These are phyloP conservation scores for Termitomyces sp. DNA, from an alignment of 1,284 basidiomycete species.

Conservation along the genomic window DNA sequence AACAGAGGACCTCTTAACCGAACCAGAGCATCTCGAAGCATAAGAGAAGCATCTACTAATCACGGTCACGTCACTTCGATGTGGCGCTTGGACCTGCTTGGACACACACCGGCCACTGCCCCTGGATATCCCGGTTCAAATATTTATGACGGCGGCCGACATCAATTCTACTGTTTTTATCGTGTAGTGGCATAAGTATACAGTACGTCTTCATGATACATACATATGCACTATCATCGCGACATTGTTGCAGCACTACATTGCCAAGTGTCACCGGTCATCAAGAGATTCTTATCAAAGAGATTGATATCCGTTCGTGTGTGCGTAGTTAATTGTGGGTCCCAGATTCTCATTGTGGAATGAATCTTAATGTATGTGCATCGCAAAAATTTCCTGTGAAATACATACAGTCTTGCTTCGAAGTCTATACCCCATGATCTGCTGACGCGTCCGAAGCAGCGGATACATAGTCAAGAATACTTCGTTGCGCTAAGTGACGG, in stretches of 20 bases:
- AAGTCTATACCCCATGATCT: not conserved
- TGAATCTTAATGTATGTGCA: not conserved
- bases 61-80: not conserved
- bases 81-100: constrained; percentile 4
- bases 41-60: not conserved
- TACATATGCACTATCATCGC: too few relatives aligned
- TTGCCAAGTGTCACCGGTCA: not conserved
- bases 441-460: not conserved
- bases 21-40: not conserved
- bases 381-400: not conserved
- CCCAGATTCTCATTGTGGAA: not conserved
- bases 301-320: not conserved
- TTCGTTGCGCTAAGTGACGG: not conserved
- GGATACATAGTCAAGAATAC: not conserved
- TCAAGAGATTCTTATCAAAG: not conserved
- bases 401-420: not conserved
- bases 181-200: not conserved
- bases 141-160: not conserved
- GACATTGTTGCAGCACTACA: not conserved
- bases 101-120: not conserved
- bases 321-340: not conserved
- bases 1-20: not conserved
- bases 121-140: not conserved
- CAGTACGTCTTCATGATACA: not conserved
- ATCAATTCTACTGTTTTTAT: not conserved